Conservation (phyloP, 148 eudicot species). For the Bassia scoparia region DNA sequence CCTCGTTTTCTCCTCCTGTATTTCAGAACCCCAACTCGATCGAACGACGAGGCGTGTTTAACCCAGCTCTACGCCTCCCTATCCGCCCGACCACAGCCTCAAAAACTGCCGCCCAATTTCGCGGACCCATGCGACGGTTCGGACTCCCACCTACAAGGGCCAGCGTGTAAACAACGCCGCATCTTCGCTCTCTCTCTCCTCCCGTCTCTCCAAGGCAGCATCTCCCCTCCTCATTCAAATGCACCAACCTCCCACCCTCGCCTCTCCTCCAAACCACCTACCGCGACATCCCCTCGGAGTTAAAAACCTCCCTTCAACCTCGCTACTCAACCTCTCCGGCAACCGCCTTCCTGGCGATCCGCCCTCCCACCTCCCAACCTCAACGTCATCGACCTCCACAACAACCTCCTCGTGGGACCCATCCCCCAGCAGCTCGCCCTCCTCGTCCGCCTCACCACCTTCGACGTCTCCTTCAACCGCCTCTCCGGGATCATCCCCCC, state of each 20-base stretch:
- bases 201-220: constrained; percentile 38
- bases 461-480: constrained; percentile 44
- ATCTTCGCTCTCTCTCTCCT: constrained; percentile 53
- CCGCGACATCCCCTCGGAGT: constrained; percentile 44
- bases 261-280: constrained; percentile 46
- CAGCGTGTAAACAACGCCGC: constrained; percentile 72
- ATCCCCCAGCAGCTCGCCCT: constrained; percentile 47
- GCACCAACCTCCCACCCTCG: constrained; percentile 57
- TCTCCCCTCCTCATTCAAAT: constrained; percentile 47
- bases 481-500: constrained; percentile 53
- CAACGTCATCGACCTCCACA: constrained; percentile 52
- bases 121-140: constrained; percentile 50
- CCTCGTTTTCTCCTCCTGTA: too few relatives aligned
- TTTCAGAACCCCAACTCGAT: too few relatives aligned
- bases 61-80: constrained; percentile 42
- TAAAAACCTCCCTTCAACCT: constrained; percentile 52
- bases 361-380: constrained; percentile 43
- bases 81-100: constrained; percentile 38
- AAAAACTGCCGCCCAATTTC: constrained; percentile 42
- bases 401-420: constrained; percentile 37
- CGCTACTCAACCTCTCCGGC: constrained; percentile 47
- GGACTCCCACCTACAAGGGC: constrained; percentile 49
- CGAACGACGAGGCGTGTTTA: too few relatives aligned
- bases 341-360: constrained; percentile 50
- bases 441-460: constrained; percentile 35